Percentiles rank a stretch among this genome's conserved stretches.
phyloP scores from a whole-genome alignment of 345 rosid genomes.

The Syzygium aromaticum region DNA sequence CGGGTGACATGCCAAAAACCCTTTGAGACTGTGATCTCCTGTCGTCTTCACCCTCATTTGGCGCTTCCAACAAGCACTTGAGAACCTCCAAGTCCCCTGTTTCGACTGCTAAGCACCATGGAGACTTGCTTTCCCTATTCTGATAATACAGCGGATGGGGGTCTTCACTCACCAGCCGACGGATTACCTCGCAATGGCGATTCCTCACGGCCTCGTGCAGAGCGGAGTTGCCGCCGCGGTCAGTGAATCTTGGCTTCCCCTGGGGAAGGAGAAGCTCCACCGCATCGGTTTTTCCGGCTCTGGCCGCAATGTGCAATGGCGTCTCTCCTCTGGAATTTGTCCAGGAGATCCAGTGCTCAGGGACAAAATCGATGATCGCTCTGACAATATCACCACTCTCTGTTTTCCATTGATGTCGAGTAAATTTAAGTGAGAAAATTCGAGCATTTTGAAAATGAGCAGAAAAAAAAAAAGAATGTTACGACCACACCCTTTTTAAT shows the following conservation, averaged over 20 bases:
- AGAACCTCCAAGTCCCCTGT: background rate
- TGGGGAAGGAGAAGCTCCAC: background rate
- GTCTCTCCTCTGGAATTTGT: background rate
- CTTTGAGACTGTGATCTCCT: background rate
- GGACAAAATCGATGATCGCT: background rate
- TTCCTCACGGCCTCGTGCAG: background rate
- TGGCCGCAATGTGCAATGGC: background rate
- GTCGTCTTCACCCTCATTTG: background rate
- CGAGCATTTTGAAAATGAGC: background rate
- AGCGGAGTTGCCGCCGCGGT: background rate
- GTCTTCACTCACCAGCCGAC: background rate
- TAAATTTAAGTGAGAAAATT: background rate
- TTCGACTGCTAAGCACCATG: background rate
- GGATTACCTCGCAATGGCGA: background rate
- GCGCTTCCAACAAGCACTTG: background rate
- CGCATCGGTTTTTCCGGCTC: background rate
- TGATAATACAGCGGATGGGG: fast-evolving
- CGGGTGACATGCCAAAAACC: background rate
- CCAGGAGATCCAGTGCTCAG: background rate
- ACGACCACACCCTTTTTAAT: background rate
- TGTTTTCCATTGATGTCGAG: background rate
- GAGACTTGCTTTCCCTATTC: background rate
- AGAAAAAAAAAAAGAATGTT: background rate
- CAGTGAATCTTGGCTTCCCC: background rate
- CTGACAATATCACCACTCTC: background rate